phyloP scores from a whole-genome alignment of 2,329 filamentous ascomycete species.

The Drechslerella coelobrocha region DNA sequence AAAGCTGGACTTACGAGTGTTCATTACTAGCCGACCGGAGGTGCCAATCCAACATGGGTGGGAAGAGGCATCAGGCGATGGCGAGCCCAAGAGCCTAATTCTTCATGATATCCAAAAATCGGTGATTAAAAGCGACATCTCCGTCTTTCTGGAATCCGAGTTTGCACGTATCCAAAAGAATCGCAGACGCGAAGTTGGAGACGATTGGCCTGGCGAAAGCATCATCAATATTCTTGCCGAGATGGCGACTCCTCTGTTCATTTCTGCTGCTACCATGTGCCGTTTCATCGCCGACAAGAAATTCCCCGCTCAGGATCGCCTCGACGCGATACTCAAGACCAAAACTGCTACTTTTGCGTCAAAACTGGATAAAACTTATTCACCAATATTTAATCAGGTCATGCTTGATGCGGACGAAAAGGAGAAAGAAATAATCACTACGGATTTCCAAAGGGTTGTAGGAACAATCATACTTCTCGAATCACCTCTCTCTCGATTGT shows the following conservation, averaged over 20 bases:
- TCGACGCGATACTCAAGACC: conserved; percentile 12
- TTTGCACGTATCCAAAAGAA: conserved; percentile 7
- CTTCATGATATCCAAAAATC: conserved; percentile 24
- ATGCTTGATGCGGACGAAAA: conserved; percentile 8
- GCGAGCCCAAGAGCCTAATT: conserved; percentile 24
- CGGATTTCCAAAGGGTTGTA: conserved; percentile 12
- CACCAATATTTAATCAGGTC: conserved; percentile 21
- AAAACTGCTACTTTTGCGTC: conserved; percentile 9
- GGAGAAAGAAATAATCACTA: conserved; percentile 2
- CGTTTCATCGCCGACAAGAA: conserved; percentile 25
- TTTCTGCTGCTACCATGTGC: conserved; percentile 35
- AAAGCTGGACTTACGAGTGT: conserved; percentile 43
- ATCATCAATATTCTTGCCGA: conserved; percentile 6
- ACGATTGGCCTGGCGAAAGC: conserved; percentile 15
- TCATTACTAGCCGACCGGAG: conserved; percentile 54
- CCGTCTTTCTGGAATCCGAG: not conserved
- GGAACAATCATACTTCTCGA: conserved; percentile 28
- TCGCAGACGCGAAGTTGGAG: not conserved
- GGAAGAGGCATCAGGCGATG: conserved; percentile 17
- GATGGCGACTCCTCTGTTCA: conserved; percentile 33
- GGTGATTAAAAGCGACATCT: conserved; percentile 55
- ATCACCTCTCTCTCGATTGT: conserved; percentile 6
- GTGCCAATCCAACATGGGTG: conserved; percentile 51
- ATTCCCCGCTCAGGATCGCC: conserved; percentile 1
- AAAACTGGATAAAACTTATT: conserved; percentile 19